Base-by-base conservation (phyloP, 2,329 filamentous ascomycete species). In the Pseudogymnoascus sp. region DNA sequence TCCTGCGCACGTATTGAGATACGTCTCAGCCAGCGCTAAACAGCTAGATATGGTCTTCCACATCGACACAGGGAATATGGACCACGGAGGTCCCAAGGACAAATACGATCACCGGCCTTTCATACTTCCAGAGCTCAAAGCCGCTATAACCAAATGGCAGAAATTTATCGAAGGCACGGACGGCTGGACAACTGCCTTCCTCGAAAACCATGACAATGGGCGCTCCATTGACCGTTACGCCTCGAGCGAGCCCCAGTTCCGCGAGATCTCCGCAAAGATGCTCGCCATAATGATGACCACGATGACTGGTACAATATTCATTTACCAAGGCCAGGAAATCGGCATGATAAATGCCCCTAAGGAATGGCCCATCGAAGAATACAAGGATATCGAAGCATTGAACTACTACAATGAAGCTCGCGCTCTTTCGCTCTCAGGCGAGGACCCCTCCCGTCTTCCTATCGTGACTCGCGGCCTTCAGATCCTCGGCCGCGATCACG, bases 11-110 rank as follows among this genome's bases (percentile, higher is more conserved):
- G 84, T 89, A 1, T 73, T 88, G 6, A 71, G 78, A 19, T 89
- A 87, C 66, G 83, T 89, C 13, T 80, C 81, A 2, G 80, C 82
- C 0, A 74, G 79, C 26, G 81, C 83, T 62, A 80, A 80, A 64
- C 82, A 89, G 72, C 75, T 90, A 59, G 82, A 85, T 70, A 90
- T 89, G 86, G 84, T 88, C 1, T 89, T 90, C 73, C 84, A 86
- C 68, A 86, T 87, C 66, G 83, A 86, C 67, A 80, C 86, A 8
- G 44, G 44, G 14, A 50, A 50, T 16, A 84, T 89, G 7, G 81
- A 87, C 68, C 76, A 87, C 14, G 86, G 82, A 6, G 78, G 79
- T 62, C 80, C 83, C 0, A 75, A 81, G 60, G 82, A 80, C 66
- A 80, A 83, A 63, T 83, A 81, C 37, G 75, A 76, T 6, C 77